Percentiles rank a stretch among this genome's conserved stretches.
Conservation (phyloP, 805 yeast genomes). For the Yamadazyma philogaea region DNA sequence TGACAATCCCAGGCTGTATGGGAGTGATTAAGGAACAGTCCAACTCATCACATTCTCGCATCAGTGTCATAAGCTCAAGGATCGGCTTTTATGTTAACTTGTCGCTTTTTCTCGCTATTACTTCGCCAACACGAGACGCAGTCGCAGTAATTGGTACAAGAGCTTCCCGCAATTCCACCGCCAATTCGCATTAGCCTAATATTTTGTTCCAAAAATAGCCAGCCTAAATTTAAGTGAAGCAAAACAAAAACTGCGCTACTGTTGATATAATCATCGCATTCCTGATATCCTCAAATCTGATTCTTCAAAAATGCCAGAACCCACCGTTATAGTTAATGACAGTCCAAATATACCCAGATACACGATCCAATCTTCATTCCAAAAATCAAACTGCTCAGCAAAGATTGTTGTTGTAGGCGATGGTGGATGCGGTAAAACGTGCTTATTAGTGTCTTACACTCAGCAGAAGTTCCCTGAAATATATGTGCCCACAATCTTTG, state of each 20-base stretch:
- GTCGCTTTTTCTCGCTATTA: too few species aligned
- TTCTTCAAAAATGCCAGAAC: neutral
- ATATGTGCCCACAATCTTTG: constrained; percentile 82
- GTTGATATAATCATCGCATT: neutral
- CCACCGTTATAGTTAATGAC: constrained; percentile 28
- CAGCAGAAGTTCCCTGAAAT: constrained; percentile 66
- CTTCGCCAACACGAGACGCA: too few species aligned
- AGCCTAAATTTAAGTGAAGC: constrained; percentile 5
- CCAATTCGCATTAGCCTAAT: too few species aligned
- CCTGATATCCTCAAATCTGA: neutral
- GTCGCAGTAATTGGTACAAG: too few species aligned
- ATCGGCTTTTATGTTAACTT: too few species aligned
- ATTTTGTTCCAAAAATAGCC: neutral
- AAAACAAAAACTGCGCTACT: neutral
- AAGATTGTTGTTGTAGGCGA: constrained; percentile 85
- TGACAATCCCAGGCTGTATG: too few species aligned
- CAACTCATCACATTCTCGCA: too few species aligned
- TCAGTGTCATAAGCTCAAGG: too few species aligned
- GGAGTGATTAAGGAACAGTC: too few species aligned
- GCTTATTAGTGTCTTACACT: constrained; percentile 64
- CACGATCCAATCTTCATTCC: constrained; percentile 25
- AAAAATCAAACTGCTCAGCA: constrained; percentile 25
- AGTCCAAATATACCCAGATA: constrained; percentile 37
- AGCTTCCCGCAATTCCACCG: too few species aligned
- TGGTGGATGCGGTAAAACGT: constrained; percentile 90